These are phyloP conservation scores for Fusarium phyllophilum DNA, from an alignment of 2,329 filamentous ascomycete species.

Conservation along the genomic window DNA sequence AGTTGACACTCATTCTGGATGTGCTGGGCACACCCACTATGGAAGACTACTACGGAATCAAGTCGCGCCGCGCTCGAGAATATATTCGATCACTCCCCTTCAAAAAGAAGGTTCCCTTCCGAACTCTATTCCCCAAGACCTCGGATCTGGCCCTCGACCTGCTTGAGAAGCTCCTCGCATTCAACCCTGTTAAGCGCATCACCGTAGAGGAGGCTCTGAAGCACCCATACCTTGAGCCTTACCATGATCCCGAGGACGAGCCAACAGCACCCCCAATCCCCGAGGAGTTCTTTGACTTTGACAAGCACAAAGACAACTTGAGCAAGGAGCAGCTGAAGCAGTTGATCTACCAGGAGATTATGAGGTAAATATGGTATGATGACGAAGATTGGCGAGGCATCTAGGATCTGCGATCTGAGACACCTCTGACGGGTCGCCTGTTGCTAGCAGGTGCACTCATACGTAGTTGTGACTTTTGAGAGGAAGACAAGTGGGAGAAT, in stretches of 20 bases:
- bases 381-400: background rate
- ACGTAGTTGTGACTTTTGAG: constrained; percentile 15
- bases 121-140: constrained; percentile 98
- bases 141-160: constrained; percentile 95
- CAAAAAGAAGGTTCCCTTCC: constrained; percentile 99
- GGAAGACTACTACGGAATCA: constrained; percentile 99
- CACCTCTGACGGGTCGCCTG: background rate
- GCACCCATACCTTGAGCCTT: constrained; percentile 97
- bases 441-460: constrained; percentile 5
- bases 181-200: constrained; percentile 99
- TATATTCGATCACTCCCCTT: constrained; percentile 98
- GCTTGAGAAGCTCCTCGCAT: constrained; percentile 93
- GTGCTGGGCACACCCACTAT: constrained; percentile 98
- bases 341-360: constrained; percentile 98
- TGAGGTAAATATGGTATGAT: constrained; percentile 57
- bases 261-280: constrained; percentile 96
- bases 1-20: constrained; percentile 95
- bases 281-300: constrained; percentile 99
- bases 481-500: constrained; percentile 14
- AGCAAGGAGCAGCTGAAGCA: constrained; percentile 99
- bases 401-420: constrained; percentile 22
- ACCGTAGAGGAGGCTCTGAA: constrained; percentile 97
- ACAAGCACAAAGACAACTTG: constrained; percentile 99
- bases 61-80: constrained; percentile 94
- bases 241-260: constrained; percentile 98